Percentiles rank a stretch among this genome's conserved stretches.
Evolutionary conservation across 129 eudicot genomes (phyloP).

Genomic region (Arctium minus): DNA sequence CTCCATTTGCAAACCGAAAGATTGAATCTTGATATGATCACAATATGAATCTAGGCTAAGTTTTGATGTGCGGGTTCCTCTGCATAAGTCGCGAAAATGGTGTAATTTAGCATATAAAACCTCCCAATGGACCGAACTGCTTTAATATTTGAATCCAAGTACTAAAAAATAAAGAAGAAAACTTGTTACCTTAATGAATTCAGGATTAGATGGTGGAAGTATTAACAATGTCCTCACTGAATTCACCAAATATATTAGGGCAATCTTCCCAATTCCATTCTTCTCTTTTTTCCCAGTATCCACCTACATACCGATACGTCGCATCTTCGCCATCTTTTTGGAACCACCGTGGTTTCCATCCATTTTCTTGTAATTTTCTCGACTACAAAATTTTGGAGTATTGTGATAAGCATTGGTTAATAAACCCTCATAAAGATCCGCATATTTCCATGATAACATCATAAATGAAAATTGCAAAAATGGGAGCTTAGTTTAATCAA

Average conservation of each 20-base stretch:
- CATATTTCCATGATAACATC: background rate
- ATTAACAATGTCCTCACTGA: conserved; percentile 40
- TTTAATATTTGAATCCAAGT: background rate
- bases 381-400: conserved; percentile 43
- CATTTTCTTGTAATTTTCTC: conserved; percentile 80
- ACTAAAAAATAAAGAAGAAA: background rate
- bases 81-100: conserved; percentile 17
- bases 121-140: background rate
- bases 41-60: conserved; percentile 30
- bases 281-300: conserved; percentile 81
- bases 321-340: conserved; percentile 57
- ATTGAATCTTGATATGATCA: conserved; percentile 25
- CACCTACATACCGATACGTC: conserved; percentile 55
- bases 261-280: conserved; percentile 65
- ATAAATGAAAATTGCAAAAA: background rate
- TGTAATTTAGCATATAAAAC: background rate
- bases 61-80: conserved; percentile 15
- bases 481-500: background rate
- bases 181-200: conserved; percentile 29
- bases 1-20: conserved; percentile 25
- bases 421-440: background rate
- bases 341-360: conserved; percentile 87
- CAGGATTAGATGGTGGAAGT: conserved; percentile 42
- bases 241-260: conserved; percentile 71
- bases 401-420: conserved; percentile 1